These are phyloP conservation scores for Ophioceras dolichostomum DNA, from an alignment of 2,329 filamentous ascomycete species.

Conservation along the genomic window DNA sequence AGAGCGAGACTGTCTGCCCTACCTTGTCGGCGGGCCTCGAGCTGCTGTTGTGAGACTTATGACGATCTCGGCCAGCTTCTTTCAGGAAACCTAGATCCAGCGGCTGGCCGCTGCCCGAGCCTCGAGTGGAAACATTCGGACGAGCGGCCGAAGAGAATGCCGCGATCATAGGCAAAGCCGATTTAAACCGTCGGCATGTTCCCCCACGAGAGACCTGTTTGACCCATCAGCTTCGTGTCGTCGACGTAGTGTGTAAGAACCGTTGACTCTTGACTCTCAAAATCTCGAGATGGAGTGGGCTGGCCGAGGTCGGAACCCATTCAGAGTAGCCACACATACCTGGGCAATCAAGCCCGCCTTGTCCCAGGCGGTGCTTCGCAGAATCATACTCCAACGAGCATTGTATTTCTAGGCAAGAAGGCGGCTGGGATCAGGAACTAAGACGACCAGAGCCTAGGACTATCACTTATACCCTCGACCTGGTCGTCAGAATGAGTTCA, in stretches of 20 bases:
- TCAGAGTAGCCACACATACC: no score
- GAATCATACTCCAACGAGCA: conserved; percentile 7
- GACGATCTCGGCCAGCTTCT: no score
- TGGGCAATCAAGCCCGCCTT: conserved; percentile 22
- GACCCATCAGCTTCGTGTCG: background rate
- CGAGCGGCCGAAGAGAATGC: background rate
- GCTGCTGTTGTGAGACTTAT: no score
- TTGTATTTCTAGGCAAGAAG: no score
- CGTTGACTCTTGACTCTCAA: background rate
- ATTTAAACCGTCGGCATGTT: background rate
- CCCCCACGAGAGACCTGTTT: no score
- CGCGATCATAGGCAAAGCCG: background rate
- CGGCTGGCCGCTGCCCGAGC: background rate
- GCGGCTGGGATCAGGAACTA: no score
- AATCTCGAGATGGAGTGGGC: background rate
- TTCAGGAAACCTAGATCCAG: conserved; percentile 10
- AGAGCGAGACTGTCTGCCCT: no score
- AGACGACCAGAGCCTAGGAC: no score
- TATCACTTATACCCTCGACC: no score
- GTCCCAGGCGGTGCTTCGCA: conserved; percentile 24
- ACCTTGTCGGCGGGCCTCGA: no score
- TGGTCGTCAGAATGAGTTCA: no score
- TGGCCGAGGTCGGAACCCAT: conserved; percentile 2
- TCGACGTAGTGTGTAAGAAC: background rate
- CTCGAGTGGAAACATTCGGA: background rate